These are phyloP conservation scores for Linnemannia hyalina DNA, from an alignment of 192 early-diverging fungal genomes.

Conservation along the genomic window DNA sequence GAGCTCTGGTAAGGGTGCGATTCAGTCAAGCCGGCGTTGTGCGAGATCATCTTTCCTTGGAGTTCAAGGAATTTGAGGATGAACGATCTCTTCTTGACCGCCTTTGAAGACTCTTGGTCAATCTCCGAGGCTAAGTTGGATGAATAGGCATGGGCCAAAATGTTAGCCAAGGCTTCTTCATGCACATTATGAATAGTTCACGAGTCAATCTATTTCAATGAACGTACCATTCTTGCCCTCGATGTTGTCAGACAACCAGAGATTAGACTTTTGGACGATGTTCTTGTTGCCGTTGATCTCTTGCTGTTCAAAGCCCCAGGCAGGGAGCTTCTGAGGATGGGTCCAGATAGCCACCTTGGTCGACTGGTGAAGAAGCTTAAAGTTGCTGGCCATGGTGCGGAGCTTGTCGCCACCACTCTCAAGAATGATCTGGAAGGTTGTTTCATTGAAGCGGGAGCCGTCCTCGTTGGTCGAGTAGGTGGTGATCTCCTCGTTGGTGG, in stretches of 20 bases:
- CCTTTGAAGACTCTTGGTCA: constrained; percentile 64
- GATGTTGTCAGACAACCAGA: constrained; percentile 88
- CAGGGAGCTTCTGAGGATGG: constrained; percentile 76
- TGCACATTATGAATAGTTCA: constrained; percentile 33
- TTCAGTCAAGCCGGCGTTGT: constrained; percentile 91
- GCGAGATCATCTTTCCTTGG: constrained; percentile 89
- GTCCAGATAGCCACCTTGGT: constrained; percentile 87
- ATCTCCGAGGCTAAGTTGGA: constrained; percentile 60
- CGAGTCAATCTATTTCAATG: background rate
- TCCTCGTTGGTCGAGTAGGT: constrained; percentile 70
- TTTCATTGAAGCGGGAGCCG: constrained; percentile 68
- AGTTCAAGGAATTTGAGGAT: constrained; percentile 89
- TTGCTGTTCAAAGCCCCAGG: constrained; percentile 90
- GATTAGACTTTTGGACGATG: constrained; percentile 73
- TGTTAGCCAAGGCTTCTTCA: constrained; percentile 8
- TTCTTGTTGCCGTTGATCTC: constrained; percentile 97
- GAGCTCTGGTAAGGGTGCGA: constrained; percentile 91
- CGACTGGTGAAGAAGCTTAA: constrained; percentile 81
- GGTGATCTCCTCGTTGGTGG: constrained; percentile 77
- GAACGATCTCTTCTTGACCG: constrained; percentile 72
- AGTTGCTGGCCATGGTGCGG: constrained; percentile 71
- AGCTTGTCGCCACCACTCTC: constrained; percentile 67
- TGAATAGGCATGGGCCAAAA: constrained; percentile 15
- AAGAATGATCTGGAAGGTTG: constrained; percentile 70
- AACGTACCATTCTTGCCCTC: constrained; percentile 76